Conservation (phyloP, 495 filamentous ascomycete genomes). For the Pseudomonodictys pantanalensis region DNA sequence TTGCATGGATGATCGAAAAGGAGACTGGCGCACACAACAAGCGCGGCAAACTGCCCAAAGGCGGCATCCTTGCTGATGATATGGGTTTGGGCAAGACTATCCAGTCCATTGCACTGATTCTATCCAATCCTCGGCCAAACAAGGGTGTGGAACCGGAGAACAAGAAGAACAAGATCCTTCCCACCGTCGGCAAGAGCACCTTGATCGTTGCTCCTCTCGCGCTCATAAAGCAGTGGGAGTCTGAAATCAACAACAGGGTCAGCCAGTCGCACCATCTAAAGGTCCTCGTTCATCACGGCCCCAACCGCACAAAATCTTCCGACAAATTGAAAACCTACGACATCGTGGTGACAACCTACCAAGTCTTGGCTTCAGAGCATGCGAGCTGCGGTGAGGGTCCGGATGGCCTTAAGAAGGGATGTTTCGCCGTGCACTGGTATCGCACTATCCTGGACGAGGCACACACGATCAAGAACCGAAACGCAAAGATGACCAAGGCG, state of each 20-base stretch:
- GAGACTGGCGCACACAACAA: conserved; percentile 76
- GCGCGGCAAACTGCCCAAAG: conserved; percentile 72
- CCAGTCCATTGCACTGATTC: conserved; percentile 76
- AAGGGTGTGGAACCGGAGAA: conserved; percentile 44
- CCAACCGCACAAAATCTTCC: conserved; percentile 73
- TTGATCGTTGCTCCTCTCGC: conserved; percentile 93
- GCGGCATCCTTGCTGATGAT: conserved; percentile 83
- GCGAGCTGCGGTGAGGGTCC: conserved; percentile 57
- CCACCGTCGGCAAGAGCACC: conserved; percentile 69
- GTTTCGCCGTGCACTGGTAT: conserved; percentile 92
- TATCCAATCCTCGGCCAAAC: conserved; percentile 72
- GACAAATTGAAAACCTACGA: conserved; percentile 77
- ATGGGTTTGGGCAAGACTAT: conserved; percentile 86
- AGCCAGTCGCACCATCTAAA: conserved; percentile 61
- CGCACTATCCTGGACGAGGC: conserved; percentile 94
- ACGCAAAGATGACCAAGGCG: conserved; percentile 88
- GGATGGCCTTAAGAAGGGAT: conserved; percentile 65
- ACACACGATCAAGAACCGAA: conserved; percentile 96
- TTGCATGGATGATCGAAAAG: conserved; percentile 88
- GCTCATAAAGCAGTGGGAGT: conserved; percentile 96
- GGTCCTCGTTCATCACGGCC: conserved; percentile 87
- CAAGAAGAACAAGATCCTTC: conserved; percentile 57
- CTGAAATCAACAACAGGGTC: conserved; percentile 80
- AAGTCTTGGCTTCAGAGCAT: conserved; percentile 87
- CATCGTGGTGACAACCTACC: conserved; percentile 96